Base-by-base conservation (phyloP, 352 stramenopile genomes). In the Globisporangium yorkense region DNA sequence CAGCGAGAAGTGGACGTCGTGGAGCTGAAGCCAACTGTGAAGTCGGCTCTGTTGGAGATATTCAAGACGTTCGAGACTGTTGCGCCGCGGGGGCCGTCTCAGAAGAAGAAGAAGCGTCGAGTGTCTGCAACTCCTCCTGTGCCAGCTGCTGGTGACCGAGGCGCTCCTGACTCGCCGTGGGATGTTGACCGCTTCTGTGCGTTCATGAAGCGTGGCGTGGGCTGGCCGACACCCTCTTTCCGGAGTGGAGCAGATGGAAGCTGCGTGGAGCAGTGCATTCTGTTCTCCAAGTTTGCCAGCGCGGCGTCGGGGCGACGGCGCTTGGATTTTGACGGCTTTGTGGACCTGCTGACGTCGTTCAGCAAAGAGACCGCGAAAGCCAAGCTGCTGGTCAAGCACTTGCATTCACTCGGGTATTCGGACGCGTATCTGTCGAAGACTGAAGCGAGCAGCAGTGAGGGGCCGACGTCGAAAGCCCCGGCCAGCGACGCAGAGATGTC, bases 261-360 rank as follows among this genome's bases (percentile, higher is more conserved):
- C 10, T 39, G 50, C 5, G 37, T 59, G 33, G 63, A 74, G 48
- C 65, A 74, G 61, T 91, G 77, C 54, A 65, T 92, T 39, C 47
- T 75, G n/a, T 93, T 93, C 58, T 87, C 80, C 18, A 87, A 87
- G 51, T 82, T 74, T 60, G 74, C 76, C 29, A 65, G 74, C 13
- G 46, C 50, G 6, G 61, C 61, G 18, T 75, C 74, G 5, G 72
- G 61, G 21, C 68, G 74, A 6, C 61, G 48, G 35, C 27, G 75
- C 33, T 52, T 87, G 44, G 61, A 63, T 13, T 50, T 54, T 5
- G 64, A 82, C 37, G 77, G 63, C 27, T 87, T 87, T 62, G 24
- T 84, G 54, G 61, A 62, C 1, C 46, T 80, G 39, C 66, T 85
- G 56, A 51, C 63, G 1, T 61, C 72, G 37, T 71, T 84, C 56